A percentile compares a stretch with the other conserved stretches of the same genome.
Evolutionary conservation across 306 rosid species (phyloP).

Genomic region (Casuarina glauca): DNA sequence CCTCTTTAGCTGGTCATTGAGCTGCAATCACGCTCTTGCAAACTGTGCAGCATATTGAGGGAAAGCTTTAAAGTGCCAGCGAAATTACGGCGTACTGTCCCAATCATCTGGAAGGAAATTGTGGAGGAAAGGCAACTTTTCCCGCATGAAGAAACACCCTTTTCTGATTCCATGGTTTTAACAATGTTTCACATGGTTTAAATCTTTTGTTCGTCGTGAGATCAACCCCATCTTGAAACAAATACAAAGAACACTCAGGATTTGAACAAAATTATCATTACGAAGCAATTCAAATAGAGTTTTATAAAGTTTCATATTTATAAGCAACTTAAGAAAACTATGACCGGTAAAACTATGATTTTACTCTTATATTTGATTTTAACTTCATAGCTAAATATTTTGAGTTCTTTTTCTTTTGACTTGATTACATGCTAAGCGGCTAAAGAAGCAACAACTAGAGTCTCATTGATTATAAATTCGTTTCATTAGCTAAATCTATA

Average conservation of each 20-base stretch:
- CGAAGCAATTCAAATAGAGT: too few relatives aligned
- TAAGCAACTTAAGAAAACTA: too few relatives aligned
- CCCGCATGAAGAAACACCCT: slow-evolving; percentile 22
- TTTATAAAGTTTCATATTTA: too few relatives aligned
- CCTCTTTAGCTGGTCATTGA: background rate
- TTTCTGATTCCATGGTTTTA: slow-evolving; percentile 4
- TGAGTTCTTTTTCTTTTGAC: background rate
- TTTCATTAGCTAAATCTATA: background rate
- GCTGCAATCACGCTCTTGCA: background rate
- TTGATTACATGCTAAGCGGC: background rate
- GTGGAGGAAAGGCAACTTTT: slow-evolving; percentile 25
- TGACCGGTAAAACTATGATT: too few relatives aligned
- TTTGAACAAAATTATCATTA: too few relatives aligned
- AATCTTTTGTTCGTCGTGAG: background rate
- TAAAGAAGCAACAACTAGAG: background rate
- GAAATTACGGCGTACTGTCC: slow-evolving; percentile 36
- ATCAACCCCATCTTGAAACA: too few relatives aligned
- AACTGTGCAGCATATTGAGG: slow-evolving; percentile 11
- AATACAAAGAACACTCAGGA: too few relatives aligned
- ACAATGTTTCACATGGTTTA: background rate
- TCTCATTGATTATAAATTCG: background rate
- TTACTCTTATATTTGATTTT: too few relatives aligned
- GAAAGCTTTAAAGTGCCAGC: slow-evolving; percentile 23
- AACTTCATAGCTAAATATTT: background rate
- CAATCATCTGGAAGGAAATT: slow-evolving; percentile 37